Percentiles rank a stretch among this genome's conserved stretches.
phyloP scores from a whole-genome alignment of 1,139 yeast genomes.

The Yamadazyma conglobata region DNA sequence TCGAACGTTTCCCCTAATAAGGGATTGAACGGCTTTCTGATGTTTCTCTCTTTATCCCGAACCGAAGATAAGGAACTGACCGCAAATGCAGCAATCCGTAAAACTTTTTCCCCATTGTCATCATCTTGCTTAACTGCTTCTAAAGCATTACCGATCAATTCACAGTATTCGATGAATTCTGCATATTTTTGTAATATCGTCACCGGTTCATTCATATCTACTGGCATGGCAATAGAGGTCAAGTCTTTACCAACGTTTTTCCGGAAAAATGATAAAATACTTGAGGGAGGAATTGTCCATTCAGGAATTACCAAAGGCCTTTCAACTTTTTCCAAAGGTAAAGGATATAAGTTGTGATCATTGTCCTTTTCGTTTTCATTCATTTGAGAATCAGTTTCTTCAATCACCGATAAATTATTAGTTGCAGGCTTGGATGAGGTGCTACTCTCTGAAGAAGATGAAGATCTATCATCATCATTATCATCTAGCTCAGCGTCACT shows the following conservation, averaged over 20 bases:
- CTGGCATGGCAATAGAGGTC: constrained; percentile 88
- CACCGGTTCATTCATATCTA: constrained; percentile 87
- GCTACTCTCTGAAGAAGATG: constrained; percentile 8
- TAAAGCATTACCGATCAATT: constrained; percentile 61
- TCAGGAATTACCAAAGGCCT: constrained; percentile 62
- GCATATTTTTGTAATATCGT: constrained; percentile 75
- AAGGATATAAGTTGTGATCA: constrained; percentile 56
- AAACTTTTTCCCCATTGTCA: constrained; percentile 55
- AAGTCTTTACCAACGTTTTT: constrained; percentile 92
- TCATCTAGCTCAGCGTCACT: constrained; percentile 9
- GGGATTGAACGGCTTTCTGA: constrained; percentile 91
- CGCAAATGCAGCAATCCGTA: constrained; percentile 80
- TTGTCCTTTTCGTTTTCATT: constrained; percentile 13
- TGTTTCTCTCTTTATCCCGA: constrained; percentile 69
- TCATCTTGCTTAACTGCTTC: constrained; percentile 28
- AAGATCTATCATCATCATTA: constrained; percentile 9
- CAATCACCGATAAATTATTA: constrained; percentile 11
- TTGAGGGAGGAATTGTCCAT: constrained; percentile 72
- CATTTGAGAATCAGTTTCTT: constrained; percentile 12
- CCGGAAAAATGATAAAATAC: constrained; percentile 71
- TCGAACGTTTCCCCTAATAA: constrained; percentile 85
- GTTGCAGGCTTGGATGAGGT: constrained; percentile 4
- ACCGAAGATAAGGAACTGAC: constrained; percentile 67
- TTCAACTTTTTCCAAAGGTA: constrained; percentile 49
- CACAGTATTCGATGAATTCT: constrained; percentile 75